Percentiles rank a stretch among this genome's conserved stretches.
Evolutionary conservation across 1,284 basidiomycete genomes (phyloP).

Genomic region (Rhizoctonia solani): DNA sequence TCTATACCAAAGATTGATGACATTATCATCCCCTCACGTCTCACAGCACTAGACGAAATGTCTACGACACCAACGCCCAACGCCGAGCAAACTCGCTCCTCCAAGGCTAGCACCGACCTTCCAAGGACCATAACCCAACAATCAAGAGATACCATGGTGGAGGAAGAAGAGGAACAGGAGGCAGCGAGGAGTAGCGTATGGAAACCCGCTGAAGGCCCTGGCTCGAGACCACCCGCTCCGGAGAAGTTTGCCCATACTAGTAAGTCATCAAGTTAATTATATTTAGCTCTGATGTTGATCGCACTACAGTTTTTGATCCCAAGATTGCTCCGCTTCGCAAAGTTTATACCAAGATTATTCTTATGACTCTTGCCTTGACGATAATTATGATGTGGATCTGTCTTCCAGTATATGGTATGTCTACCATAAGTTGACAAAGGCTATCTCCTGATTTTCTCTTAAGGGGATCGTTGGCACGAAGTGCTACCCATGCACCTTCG

Average conservation of each 20-base stretch:
- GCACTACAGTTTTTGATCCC: constrained; percentile 34
- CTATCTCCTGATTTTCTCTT: background rate
- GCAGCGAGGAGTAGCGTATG: constrained; percentile 6
- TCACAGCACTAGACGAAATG: too few species aligned
- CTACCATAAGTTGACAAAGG: background rate
- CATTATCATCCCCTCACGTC: too few species aligned
- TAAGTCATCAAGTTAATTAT: background rate
- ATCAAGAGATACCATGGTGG: background rate
- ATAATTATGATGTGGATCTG: constrained; percentile 37
- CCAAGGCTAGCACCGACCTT: too few species aligned
- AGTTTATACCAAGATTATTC: constrained; percentile 37
- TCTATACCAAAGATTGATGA: too few species aligned
- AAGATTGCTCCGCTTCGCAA: constrained; percentile 34
- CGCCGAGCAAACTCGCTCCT: too few species aligned
- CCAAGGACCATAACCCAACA: background rate
- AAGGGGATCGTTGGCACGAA: constrained; percentile 37
- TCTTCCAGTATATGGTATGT: constrained; percentile 23
- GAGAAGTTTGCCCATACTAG: constrained; percentile 32
- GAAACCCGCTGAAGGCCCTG: constrained; percentile 21
- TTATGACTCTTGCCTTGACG: constrained; percentile 26
- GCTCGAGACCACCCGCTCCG: constrained; percentile 4
- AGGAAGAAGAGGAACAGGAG: constrained; percentile 5
- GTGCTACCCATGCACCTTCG: constrained; percentile 37
- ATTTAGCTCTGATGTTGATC: background rate
- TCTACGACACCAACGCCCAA: too few species aligned